Evolutionary conservation across 2,329 filamentous ascomycete species (phyloP), one percentile per base, ranked within the genome.

Genomic region (Colletotrichum orbiculare): DNA sequence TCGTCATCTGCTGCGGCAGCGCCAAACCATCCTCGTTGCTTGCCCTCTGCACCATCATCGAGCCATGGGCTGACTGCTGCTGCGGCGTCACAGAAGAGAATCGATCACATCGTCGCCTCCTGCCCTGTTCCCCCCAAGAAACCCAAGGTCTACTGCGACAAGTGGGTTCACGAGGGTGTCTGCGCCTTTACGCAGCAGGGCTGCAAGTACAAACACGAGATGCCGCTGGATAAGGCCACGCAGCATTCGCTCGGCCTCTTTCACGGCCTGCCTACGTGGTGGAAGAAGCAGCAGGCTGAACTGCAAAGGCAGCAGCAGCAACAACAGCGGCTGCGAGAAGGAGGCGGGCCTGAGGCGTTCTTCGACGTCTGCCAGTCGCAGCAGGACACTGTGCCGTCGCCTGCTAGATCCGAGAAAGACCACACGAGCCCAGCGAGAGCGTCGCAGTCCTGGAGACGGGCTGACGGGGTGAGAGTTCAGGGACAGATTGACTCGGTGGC

Each of bases 181-280:
- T 97, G 94, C 75, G 91, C 91, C 67, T 97, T 93, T 75, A 89
- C 86, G 4, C 92, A 96, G 75, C 90, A 94, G 73, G 94, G 94
- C 0, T 97, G 94, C 80, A 88, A 90, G 69, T 97, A 89, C 82
- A 95, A 94, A 79, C 94, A 97, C 75, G 92, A 96, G 75, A 97
- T 97, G 91, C 94, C 94, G 0, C 77, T 80, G 34, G 88, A 94
- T 68, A 82, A 82, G 54, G 79, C 82, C 0, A 91, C 88, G 1
- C 87, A 96, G 70, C 79, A 86, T 47, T 82, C 84, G 7, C 83
- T 97, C 3, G 94, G 94, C 0, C 85, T 97, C 1, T 88, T 87
- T 69, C 84, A 89, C 66, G 87, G 87, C 0, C 77, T 86, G n/a
- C 87, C 87, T 0, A 73, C 76, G 13, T 89, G 87, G 87, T 89